Conservation (phyloP, 495 filamentous ascomycete genomes). For the Aspergillus sclerotioniger region DNA sequence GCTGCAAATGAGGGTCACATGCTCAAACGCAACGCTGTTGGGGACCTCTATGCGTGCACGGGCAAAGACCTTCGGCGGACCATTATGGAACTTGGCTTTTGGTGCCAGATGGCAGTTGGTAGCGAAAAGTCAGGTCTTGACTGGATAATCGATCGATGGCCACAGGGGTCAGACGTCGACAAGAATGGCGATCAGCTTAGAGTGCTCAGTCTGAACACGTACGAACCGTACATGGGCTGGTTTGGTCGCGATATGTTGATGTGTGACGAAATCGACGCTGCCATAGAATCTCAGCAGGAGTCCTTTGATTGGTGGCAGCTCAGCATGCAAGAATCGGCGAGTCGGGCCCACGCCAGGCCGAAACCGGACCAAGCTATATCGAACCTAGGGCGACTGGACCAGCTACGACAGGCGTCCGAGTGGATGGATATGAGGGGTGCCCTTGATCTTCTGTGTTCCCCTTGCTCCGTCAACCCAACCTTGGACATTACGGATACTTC, state of each 20-base stretch:
- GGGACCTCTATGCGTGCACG: constrained; percentile 65
- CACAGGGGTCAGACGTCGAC: constrained; percentile 65
- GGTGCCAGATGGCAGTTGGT: constrained; percentile 96
- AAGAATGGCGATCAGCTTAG: constrained; percentile 62
- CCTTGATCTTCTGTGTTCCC: constrained; percentile 36
- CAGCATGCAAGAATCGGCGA: constrained; percentile 37
- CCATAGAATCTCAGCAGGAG: constrained; percentile 34
- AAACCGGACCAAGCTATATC: constrained; percentile 11
- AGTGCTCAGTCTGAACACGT: constrained; percentile 83
- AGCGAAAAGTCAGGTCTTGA: constrained; percentile 82
- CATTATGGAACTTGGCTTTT: constrained; percentile 88
- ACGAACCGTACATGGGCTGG: constrained; percentile 74
- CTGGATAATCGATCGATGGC: constrained; percentile 80
- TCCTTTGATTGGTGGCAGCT: constrained; percentile 40
- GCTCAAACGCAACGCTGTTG: constrained; percentile 63
- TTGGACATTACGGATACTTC: constrained; percentile 59
- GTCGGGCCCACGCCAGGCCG: constrained; percentile 14
- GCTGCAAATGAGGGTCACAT: constrained; percentile 91
- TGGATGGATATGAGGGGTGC: constrained; percentile 37
- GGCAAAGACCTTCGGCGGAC: constrained; percentile 72
- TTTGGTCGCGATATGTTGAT: constrained; percentile 55
- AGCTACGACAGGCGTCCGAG: constrained; percentile 26
- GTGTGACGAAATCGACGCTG: constrained; percentile 19
- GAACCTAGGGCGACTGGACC: constrained; percentile 28
- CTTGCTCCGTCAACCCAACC: constrained; percentile 27